These are phyloP conservation scores for Azolla pinnata DNA, from an alignment of 75 land plant genomes.

Conservation along the genomic window DNA sequence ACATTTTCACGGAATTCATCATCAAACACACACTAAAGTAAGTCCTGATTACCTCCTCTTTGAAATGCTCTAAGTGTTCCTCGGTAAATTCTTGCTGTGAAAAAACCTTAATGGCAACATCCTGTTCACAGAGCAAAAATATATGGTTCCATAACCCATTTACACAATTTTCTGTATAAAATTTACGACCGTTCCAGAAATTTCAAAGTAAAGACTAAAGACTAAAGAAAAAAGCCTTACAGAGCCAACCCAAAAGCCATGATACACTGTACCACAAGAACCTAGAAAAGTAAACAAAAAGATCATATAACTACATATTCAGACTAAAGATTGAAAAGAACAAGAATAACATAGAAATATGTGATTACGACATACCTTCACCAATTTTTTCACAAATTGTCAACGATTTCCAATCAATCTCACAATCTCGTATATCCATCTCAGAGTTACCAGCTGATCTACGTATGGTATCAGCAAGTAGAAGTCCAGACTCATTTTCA, in stretches of 20 bases:
- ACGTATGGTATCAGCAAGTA: constrained; percentile 40
- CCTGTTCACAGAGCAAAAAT: constrained; percentile 48
- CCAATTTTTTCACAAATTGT: constrained; percentile 91
- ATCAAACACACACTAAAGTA: background rate
- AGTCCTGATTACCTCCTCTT: constrained; percentile 48
- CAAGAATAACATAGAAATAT: background rate
- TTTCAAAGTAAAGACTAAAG: background rate
- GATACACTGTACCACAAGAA: constrained; percentile 86
- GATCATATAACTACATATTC: background rate
- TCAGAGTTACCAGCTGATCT: constrained; percentile 50
- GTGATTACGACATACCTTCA: constrained; percentile 57
- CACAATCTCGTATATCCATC: constrained; percentile 62
- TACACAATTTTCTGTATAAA: background rate
- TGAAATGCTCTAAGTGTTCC: constrained; percentile 49
- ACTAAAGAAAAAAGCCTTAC: constrained; percentile 23
- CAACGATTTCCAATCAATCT: constrained; percentile 90
- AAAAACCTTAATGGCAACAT: constrained; percentile 86
- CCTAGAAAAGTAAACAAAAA: constrained; percentile 24
- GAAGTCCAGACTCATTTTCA: constrained; percentile 49
- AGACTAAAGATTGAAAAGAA: background rate
- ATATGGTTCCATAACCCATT: background rate
- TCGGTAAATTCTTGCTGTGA: constrained; percentile 63
- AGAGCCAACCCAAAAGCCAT: constrained; percentile 77
- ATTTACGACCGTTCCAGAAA: background rate
- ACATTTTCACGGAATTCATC: constrained; percentile 21